Evolutionary conservation across 2,329 filamentous ascomycete species (phyloP).

Genomic region (Cladosporium colombiae): DNA sequence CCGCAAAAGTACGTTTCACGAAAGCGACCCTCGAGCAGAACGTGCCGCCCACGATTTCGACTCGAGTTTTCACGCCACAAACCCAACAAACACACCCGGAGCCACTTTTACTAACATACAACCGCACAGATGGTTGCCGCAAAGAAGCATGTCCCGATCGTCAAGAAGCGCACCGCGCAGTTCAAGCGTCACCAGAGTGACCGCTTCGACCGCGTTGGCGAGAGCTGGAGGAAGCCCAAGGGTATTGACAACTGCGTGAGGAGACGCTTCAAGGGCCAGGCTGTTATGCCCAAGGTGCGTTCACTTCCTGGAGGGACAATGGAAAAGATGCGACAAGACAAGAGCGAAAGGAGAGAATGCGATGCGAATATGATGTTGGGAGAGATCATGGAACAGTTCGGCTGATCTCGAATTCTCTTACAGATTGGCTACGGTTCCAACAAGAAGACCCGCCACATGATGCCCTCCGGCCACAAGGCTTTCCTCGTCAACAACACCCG

Average conservation of each 20-base stretch:
- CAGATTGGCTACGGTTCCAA: constrained; percentile 99
- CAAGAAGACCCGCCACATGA: constrained; percentile 99
- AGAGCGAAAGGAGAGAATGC: not conserved
- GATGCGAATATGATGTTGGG: constrained; percentile 10
- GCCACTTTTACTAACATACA: constrained; percentile 20
- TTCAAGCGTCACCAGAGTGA: constrained; percentile 98
- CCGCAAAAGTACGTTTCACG: constrained; percentile 19
- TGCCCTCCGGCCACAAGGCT: constrained; percentile 98
- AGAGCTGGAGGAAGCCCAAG: constrained; percentile 99
- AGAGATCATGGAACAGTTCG: constrained; percentile 19
- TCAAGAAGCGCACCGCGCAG: constrained; percentile 99
- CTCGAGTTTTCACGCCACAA: constrained; percentile 9
- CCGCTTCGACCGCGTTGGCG: constrained; percentile 87
- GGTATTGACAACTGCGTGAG: constrained; percentile 99
- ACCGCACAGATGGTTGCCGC: constrained; percentile 85
- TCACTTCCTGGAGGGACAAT: constrained; percentile 21
- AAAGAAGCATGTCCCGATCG: constrained; percentile 99
- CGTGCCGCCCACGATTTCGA: constrained; percentile 17
- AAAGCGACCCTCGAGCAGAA: constrained; percentile 14
- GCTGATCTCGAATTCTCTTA: constrained; percentile 26
- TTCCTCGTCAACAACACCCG: constrained; percentile 98
- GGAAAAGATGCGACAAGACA: constrained; percentile 18
- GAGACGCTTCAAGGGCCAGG: constrained; percentile 94
- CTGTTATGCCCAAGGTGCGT: constrained; percentile 96
- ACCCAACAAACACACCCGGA: constrained; percentile 2